Evolutionary conservation across 768 basidiomycete genomes (phyloP), one percentile per base, ranked within the genome.

Genomic region (Podaxis carcinomalis): DNA sequence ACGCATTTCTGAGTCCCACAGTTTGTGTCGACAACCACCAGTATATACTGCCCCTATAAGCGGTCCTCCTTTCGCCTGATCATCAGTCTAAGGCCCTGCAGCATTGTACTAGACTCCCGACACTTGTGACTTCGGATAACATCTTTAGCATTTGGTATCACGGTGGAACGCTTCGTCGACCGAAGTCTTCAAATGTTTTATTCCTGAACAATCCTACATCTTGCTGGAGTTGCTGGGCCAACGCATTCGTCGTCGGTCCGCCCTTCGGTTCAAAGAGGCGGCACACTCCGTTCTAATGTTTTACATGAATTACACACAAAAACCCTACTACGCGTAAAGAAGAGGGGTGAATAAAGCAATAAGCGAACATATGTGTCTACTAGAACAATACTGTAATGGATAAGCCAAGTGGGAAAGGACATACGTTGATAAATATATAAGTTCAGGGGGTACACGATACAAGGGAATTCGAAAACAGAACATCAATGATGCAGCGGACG

Each of bases 21-120:
- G 2, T 95, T 94, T 71, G 92, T 91, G 0, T 85, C 88, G 10
- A 95, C 93, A 90, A 89, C 93, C n/a, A 90, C 92, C 2, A 90
- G 90, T n/a, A 51, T 93, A 94, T 72, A 77, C 94, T 21, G 92
- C 95, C 10, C 92, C 93, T 51, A 93, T 93, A 70, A 71, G 90
- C 75, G 21, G 5, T 32, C 25, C 35, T 39, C 51, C 32, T 46
- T 32, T 39, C 72, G 65, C 56, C 62, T 47, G n/a, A 19, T 36
- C 1, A 47, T 52, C 32, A 36, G 23, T 50, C 68, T 40, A 70
- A 28, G 67, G 90, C 88, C 90, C 88, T 61, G 4, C 84, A 86
- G 70, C 90, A 90, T 70, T 89, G 87, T 4, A 85, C 83, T 63
- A 89, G 91, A 16, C 88, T 94, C 70, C 83, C 87, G 55, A 92